Evolutionary conservation across 2,329 filamentous ascomycete species (phyloP), one percentile per base, ranked within the genome.

Genomic region (Claviceps sp.): DNA sequence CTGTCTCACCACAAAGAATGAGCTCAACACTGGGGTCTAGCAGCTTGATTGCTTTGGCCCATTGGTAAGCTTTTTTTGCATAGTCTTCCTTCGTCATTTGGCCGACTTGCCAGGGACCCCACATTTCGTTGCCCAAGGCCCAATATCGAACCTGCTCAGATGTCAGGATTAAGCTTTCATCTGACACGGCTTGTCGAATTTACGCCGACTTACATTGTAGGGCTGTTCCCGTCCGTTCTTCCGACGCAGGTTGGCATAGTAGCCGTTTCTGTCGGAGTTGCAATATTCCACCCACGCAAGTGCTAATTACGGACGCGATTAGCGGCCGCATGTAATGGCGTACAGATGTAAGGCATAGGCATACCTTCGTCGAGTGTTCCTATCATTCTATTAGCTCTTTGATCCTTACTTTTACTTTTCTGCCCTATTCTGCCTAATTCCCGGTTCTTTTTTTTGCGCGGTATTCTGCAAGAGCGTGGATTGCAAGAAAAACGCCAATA

Each of bases 71-170:
- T 7, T 47, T 47, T 38, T 47, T 39, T 2, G 45, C 45, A 13
- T 47, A 47, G 45, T 47, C 45, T 38, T 47, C 45, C 17, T 47
- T 47, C 19, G 45, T 47, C 45, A 47, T 47, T 38, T 47, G 45
- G 7, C 45, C n/a, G 7, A 47, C 45, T 22, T 47, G 45, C 45
- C 45, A 47, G 11, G 45, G 45, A 24, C 45, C 45, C 45, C 45
- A 47, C 7, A 47, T n/a, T 16, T 47, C 45, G n/a, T 47, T 47
- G 5, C 45, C 45, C 34, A 47, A 22, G 22, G 45, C 45, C 45
- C 45, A 47, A 22, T 47, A 47, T 19, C 45, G 45, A 26, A 47
- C 45, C 45, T 47, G n/a, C 16, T 22, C 22, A 4, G 22, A 1
- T 1, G 19, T 43, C 41, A 24, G 10, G 8, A 24, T 11, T 43